Evolutionary conservation across 257 asterid species (phyloP).

Genomic region (Lavandula angustifolia): DNA sequence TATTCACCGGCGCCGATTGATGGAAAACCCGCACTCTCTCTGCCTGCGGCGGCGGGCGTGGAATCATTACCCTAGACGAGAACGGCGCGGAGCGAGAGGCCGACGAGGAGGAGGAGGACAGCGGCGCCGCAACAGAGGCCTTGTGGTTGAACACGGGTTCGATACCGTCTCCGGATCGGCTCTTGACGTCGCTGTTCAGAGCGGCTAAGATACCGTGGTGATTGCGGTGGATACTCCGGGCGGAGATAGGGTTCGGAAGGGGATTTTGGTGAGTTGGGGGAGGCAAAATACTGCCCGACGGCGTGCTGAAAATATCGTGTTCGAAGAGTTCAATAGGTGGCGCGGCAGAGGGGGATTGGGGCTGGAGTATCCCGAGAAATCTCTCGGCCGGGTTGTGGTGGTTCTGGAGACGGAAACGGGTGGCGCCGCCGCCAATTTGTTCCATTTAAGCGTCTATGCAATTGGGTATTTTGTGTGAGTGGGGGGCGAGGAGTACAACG

Average conservation of each 20-base stretch:
- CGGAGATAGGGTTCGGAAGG: conserved; percentile 24
- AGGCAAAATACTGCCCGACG: conserved; percentile 37
- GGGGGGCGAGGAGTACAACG: conserved; percentile 8
- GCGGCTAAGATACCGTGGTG: conserved; percentile 64
- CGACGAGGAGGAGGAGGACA: conserved; percentile 48
- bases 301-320: conserved; percentile 53
- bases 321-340: conserved; percentile 56
- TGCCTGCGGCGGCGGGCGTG: conserved; percentile 43
- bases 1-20: conserved; percentile 72
- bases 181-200: conserved; percentile 25
- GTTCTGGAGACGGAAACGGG: conserved; percentile 35
- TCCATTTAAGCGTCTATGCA: conserved; percentile 38
- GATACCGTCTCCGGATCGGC: conserved; percentile 37
- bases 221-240: conserved; percentile 19
- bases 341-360: conserved; percentile 34
- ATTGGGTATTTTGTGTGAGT: conserved; percentile 11
- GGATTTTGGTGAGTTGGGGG: conserved; percentile 28
- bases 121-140: conserved; percentile 48
- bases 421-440: conserved; percentile 34
- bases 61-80: conserved; percentile 50
- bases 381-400: conserved; percentile 41
- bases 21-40: conserved; percentile 31
- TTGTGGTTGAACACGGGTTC: conserved; percentile 62
- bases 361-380: conserved; percentile 37
- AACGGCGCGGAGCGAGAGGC: conserved; percentile 39